phyloP scores from a whole-genome alignment of 116 monocot species.

The Phalaenopsis hybrid region DNA sequence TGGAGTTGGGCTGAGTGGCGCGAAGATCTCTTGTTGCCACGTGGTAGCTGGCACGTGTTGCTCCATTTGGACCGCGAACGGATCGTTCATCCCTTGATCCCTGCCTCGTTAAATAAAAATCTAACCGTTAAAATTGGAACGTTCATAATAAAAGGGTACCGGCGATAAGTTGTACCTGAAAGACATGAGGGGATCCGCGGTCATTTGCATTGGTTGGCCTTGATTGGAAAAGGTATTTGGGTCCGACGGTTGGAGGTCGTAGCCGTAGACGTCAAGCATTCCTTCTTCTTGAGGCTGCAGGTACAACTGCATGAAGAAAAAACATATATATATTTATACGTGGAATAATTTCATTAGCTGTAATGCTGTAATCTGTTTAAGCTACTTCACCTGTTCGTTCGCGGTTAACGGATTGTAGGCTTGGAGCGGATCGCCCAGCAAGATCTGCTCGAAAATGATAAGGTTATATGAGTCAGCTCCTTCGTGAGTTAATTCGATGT shows the following conservation, averaged over 20 bases:
- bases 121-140: neutral
- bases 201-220: conserved; percentile 23
- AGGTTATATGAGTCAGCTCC: too few relatives aligned
- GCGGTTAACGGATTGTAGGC: conserved; percentile 34
- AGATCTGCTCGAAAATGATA: conserved; percentile 4
- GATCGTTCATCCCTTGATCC: conserved; percentile 28
- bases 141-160: neutral
- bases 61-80: conserved; percentile 16
- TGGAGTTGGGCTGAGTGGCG: conserved; percentile 26
- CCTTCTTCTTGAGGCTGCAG: conserved; percentile 40
- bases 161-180: conserved; percentile 24
- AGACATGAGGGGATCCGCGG: conserved; percentile 31
- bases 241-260: conserved; percentile 36
- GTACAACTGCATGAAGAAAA: conserved; percentile 28
- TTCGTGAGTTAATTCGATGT: too few relatives aligned
- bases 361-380: neutral
- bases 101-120: conserved; percentile 4
- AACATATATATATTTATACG: too few relatives aligned
- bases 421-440: conserved; percentile 31
- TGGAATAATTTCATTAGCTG: too few relatives aligned
- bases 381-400: conserved; percentile 17
- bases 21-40: conserved; percentile 65
- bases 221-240: conserved; percentile 20
- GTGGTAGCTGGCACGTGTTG: conserved; percentile 17
- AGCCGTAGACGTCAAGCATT: conserved; percentile 17